Percentiles rank a stretch among this genome's conserved stretches.
Evolutionary conservation across 2,329 filamentous ascomycete species (phyloP).

Genomic region (Zymoseptoria ardabiliae): DNA sequence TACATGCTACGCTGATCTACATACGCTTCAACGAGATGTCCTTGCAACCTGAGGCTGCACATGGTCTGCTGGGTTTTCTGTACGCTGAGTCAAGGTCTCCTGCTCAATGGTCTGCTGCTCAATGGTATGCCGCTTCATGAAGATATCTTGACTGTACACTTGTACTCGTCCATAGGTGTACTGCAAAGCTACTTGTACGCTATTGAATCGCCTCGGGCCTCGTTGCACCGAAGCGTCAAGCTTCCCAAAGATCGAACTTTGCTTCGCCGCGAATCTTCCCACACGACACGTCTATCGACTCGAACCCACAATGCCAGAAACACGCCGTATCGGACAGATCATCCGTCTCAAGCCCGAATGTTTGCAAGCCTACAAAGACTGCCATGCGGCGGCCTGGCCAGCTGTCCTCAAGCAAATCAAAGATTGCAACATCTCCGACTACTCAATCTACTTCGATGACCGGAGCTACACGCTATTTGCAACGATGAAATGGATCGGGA

Average conservation of each 20-base stretch:
- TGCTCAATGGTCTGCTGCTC: too few species aligned
- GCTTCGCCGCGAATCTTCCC: background rate
- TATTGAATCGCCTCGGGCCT: background rate
- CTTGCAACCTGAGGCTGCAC: too few species aligned
- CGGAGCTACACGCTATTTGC: conserved; percentile 60
- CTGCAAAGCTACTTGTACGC: too few species aligned
- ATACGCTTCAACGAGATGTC: too few species aligned
- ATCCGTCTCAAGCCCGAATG: conserved; percentile 62
- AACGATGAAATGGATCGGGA: conserved; percentile 71
- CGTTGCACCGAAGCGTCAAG: background rate
- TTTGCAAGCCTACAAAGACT: conserved; percentile 63
- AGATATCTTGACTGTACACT: too few species aligned
- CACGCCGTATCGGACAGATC: conserved; percentile 60
- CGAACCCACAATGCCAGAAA: conserved; percentile 12
- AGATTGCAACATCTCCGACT: conserved; percentile 67
- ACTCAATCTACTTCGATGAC: conserved; percentile 65
- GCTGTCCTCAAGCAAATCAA: conserved; percentile 70
- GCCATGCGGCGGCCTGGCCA: conserved; percentile 68
- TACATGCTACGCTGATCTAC: too few species aligned
- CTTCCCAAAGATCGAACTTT: background rate
- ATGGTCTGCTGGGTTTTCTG: too few species aligned
- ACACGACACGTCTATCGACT: background rate
- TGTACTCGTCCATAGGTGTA: too few species aligned
- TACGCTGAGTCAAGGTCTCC: too few species aligned
- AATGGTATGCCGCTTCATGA: too few species aligned